phyloP scores from a whole-genome alignment of 2,329 filamentous ascomycete species.

The Furcasterigmium sp. region DNA sequence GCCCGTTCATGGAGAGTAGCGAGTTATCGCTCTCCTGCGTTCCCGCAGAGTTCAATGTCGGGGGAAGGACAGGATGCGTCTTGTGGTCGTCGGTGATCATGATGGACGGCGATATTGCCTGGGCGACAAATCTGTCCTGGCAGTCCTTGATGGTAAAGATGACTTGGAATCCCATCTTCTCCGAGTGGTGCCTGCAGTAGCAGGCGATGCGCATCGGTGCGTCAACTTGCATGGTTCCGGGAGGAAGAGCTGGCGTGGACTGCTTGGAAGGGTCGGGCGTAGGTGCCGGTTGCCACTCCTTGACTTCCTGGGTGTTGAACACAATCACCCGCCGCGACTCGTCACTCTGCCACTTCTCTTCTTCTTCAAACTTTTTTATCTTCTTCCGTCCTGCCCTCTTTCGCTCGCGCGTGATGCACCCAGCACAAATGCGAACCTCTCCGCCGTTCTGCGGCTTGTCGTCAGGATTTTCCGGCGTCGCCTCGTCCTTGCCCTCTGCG shows the following conservation, averaged over 20 bases:
- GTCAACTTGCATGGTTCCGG: conserved; percentile 70
- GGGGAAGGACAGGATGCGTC: conserved; percentile 52
- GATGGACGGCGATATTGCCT: conserved; percentile 80
- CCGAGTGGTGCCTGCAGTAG: conserved; percentile 91
- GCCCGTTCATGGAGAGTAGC: too few species aligned
- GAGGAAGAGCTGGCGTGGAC: conserved; percentile 38
- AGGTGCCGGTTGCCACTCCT: conserved; percentile 77
- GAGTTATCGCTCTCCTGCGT: conserved; percentile 1
- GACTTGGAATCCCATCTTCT: conserved; percentile 87
- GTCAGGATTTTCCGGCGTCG: neutral
- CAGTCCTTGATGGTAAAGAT: conserved; percentile 93
- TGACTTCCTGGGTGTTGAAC: conserved; percentile 84
- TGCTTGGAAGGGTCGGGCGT: conserved; percentile 30
- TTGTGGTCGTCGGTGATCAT: conserved; percentile 99
- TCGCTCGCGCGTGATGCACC: conserved; percentile 87
- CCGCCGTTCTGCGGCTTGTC: conserved; percentile 79
- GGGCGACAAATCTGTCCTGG: conserved; percentile 69
- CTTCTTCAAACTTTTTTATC: conserved; percentile 86
- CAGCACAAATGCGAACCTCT: conserved; percentile 85
- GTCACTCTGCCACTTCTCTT: conserved; percentile 77
- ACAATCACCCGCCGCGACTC: conserved; percentile 80
- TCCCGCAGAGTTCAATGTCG: conserved; percentile 9
- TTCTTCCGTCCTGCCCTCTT: conserved; percentile 92
- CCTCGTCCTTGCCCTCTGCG: conserved; percentile 54
- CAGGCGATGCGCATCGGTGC: conserved; percentile 94